Evolutionary conservation across 306 rosid genomes (phyloP).

Genomic region (Casuarina glauca): DNA sequence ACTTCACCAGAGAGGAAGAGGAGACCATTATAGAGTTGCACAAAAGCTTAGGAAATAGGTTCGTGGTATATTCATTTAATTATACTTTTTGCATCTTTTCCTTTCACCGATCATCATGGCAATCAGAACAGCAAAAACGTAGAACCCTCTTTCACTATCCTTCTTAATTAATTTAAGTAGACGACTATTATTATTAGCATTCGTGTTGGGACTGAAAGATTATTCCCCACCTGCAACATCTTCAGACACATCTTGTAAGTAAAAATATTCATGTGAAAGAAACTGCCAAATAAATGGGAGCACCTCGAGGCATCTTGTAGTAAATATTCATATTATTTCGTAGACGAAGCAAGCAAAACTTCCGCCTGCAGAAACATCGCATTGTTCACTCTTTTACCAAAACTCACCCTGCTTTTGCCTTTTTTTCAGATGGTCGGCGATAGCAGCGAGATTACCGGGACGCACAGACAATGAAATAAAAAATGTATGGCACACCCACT

Average conservation of each 20-base stretch:
- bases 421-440: constrained; percentile 81
- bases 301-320: neutral
- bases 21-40: constrained; percentile 69
- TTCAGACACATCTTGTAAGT: no score
- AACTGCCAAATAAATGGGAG: no score
- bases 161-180: no score
- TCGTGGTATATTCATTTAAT: neutral
- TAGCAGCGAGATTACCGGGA: constrained; percentile 82
- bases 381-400: neutral
- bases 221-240: no score
- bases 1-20: constrained; percentile 73
- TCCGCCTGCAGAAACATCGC: neutral
- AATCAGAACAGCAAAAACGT: no score
- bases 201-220: no score
- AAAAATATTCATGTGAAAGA: constrained; percentile 1
- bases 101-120: no score
- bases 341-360: no score
- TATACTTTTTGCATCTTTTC: no score
- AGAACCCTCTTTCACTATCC: no score
- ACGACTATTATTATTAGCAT: no score
- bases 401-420: neutral
- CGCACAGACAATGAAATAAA: constrained; percentile 90
- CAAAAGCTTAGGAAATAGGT: constrained; percentile 78
- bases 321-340: no score
- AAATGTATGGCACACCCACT: constrained; percentile 92